Conservation (phyloP, 208 protist genomes). For the Leishmania aethiopica region DNA sequence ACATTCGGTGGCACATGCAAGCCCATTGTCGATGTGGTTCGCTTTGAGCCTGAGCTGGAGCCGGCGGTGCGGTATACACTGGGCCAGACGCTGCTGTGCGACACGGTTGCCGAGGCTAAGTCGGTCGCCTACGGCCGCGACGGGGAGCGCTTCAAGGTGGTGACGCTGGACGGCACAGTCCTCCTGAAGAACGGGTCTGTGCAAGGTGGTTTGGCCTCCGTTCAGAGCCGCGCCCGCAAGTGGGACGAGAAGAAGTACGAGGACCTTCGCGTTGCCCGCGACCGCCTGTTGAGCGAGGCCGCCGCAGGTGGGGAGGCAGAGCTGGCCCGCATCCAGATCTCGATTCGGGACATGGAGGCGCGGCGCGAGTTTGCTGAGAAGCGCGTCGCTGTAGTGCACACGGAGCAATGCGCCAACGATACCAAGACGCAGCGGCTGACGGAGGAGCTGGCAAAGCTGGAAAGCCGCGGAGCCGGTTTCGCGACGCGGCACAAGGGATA, state of each 20-base stretch:
- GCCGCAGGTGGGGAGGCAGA: constrained; percentile 69
- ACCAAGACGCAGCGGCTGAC: constrained; percentile 40
- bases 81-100: constrained; percentile 97
- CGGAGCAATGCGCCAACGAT: constrained; percentile 41
- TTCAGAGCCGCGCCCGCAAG: constrained; percentile 84
- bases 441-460: constrained; percentile 34
- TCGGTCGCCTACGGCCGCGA: constrained; percentile 78
- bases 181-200: constrained; percentile 96
- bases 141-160: constrained; percentile 90
- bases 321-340: constrained; percentile 66
- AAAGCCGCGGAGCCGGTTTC: constrained; percentile 15
- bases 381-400: constrained; percentile 47
- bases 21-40: constrained; percentile 94
- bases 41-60: constrained; percentile 84
- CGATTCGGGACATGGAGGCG: constrained; percentile 66
- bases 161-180: constrained; percentile 95
- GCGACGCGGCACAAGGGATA: constrained; percentile 17
- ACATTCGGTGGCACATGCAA: constrained; percentile 91
- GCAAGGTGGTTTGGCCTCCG: constrained; percentile 91
- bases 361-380: constrained; percentile 64
- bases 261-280: constrained; percentile 66
- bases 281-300: constrained; percentile 74
- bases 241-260: constrained; percentile 95
- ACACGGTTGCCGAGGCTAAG: constrained; percentile 92
- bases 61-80: constrained; percentile 94